These are phyloP conservation scores for Drosera capensis DNA, from an alignment of 148 eudicot species.

Conservation along the genomic window DNA sequence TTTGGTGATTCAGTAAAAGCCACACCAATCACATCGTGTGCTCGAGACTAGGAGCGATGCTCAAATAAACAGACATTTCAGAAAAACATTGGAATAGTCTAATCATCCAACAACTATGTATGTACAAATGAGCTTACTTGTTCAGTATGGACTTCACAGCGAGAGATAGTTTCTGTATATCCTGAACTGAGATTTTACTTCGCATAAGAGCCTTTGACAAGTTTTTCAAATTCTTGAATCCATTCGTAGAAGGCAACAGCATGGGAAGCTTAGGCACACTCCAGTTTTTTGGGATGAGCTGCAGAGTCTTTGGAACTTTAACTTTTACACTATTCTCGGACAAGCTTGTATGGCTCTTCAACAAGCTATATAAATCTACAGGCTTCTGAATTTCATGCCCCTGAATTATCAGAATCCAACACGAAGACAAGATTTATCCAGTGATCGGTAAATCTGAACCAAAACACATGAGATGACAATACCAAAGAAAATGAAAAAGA, in stretches of 20 bases:
- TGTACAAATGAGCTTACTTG: slow-evolving; percentile 70
- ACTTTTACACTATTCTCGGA: slow-evolving; percentile 17
- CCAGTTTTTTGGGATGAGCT: slow-evolving; percentile 16
- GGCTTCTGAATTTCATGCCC: slow-evolving; percentile 42
- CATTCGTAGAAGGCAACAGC: slow-evolving; percentile 15
- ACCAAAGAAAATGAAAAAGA: too few relatives aligned
- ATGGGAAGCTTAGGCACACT: slow-evolving; percentile 12
- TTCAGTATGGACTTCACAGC: slow-evolving; percentile 29
- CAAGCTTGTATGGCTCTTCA: slow-evolving; percentile 23
- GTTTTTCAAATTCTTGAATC: slow-evolving; percentile 16
- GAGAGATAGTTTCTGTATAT: slow-evolving; percentile 30
- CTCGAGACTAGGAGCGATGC: too few relatives aligned
- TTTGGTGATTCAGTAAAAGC: too few relatives aligned
- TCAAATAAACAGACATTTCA: too few relatives aligned
- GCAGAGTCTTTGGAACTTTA: slow-evolving; percentile 14
- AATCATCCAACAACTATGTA: too few relatives aligned
- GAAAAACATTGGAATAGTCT: not conserved
- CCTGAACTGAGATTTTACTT: slow-evolving; percentile 23
- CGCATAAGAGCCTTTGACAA: slow-evolving; percentile 24
- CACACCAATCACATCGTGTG: too few relatives aligned
- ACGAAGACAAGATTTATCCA: too few relatives aligned
- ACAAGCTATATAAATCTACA: slow-evolving; percentile 32
- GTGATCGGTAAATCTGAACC: too few relatives aligned
- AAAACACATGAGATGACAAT: too few relatives aligned
- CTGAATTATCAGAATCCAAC: too few relatives aligned